Evolutionary conservation across 805 yeast genomes (phyloP).

Genomic region (Zygosaccharomyces gambellarensis): DNA sequence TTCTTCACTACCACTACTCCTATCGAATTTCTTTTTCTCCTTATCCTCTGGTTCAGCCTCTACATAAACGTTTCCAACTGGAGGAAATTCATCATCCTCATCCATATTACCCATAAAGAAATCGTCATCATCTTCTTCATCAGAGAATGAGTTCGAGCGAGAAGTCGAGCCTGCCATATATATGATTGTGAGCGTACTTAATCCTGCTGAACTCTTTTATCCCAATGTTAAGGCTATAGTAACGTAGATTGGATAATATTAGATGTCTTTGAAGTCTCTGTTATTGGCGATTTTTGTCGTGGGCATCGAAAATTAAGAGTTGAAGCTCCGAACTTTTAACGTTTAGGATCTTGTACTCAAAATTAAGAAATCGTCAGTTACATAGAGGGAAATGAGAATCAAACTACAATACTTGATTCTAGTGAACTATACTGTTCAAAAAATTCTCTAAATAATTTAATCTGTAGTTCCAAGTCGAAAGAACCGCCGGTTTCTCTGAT

Average conservation of each 20-base stretch:
- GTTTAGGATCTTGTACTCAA: not conserved
- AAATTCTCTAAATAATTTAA: conserved; percentile 57
- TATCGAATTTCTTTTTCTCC: not conserved
- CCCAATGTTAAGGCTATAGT: too few relatives aligned
- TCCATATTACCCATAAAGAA: conserved; percentile 10
- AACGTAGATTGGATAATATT: not conserved
- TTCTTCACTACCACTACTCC: not conserved
- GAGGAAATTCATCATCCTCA: conserved; percentile 5
- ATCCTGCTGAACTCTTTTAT: not conserved
- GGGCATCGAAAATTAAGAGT: not conserved
- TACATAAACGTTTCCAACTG: conserved; percentile 7
- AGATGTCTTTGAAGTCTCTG: not conserved
- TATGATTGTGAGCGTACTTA: not conserved
- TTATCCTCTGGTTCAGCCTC: conserved; percentile 5
- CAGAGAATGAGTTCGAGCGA: not conserved
- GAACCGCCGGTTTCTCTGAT: conserved; percentile 88
- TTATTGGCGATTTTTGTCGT: not conserved
- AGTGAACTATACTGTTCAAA: conserved; percentile 44
- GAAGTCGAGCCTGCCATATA: not conserved
- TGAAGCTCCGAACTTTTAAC: not conserved
- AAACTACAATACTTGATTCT: conserved; percentile 42
- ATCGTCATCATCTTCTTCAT: conserved; percentile 12
- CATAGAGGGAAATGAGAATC: not conserved
- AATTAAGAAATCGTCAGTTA: not conserved
- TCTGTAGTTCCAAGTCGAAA: conserved; percentile 60